These are phyloP conservation scores for Kernera saxatilis DNA, from an alignment of 345 rosid genomes.

Conservation along the genomic window DNA sequence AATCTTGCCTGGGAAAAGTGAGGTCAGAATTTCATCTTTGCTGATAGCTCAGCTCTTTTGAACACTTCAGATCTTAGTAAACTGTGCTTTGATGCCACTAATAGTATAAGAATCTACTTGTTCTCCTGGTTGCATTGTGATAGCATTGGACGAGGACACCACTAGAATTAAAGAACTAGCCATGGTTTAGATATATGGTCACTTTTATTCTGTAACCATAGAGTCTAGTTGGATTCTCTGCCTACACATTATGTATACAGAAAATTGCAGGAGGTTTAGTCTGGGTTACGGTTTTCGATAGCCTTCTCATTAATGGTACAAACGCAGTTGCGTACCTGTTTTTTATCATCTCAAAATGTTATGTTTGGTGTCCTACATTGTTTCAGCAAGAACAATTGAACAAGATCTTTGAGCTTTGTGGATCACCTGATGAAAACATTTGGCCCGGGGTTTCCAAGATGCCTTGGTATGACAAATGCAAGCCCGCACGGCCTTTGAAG, in stretches of 20 bases:
- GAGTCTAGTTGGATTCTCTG: background rate
- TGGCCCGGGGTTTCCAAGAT: slow-evolving; percentile 72
- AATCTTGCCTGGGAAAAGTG: slow-evolving; percentile 88
- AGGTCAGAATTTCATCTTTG: slow-evolving; percentile 38
- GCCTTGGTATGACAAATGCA: slow-evolving; percentile 60
- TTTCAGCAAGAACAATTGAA: slow-evolving; percentile 57
- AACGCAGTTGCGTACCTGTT: background rate
- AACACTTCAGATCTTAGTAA: background rate
- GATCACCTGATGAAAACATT: slow-evolving; percentile 59
- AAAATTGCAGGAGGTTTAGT: background rate
- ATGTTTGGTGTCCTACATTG: background rate
- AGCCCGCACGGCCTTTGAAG: slow-evolving; percentile 52
- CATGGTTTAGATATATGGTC: background rate
- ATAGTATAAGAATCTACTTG: slow-evolving; percentile 3
- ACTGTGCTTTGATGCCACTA: background rate
- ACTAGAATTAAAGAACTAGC: background rate
- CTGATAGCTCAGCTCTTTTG: background rate
- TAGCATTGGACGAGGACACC: background rate
- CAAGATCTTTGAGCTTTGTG: slow-evolving; percentile 70
- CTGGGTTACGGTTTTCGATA: background rate
- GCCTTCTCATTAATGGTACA: background rate
- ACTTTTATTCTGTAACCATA: background rate
- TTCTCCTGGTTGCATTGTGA: background rate
- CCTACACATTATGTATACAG: background rate
- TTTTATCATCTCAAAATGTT: background rate